A percentile compares a stretch with the other conserved stretches of the same genome.
Conservation (phyloP, 2,329 filamentous ascomycete species). For the Hymenoscyphus albidus region DNA sequence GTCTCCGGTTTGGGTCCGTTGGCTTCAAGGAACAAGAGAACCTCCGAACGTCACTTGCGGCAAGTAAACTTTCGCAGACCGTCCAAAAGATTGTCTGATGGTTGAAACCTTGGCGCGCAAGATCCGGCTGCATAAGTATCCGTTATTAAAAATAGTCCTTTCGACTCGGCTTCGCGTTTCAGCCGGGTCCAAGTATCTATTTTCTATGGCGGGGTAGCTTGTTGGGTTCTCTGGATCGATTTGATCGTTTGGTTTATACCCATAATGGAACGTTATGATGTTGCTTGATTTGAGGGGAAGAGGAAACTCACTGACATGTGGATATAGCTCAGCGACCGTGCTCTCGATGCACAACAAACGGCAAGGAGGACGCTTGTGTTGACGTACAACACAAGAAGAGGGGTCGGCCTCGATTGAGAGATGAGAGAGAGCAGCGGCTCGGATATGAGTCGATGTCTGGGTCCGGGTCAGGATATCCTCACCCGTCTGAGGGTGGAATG, state of each 20-base stretch:
- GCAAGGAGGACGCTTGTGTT: constrained; percentile 75
- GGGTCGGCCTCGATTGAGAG: constrained; percentile 71
- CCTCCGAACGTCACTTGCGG: constrained; percentile 5
- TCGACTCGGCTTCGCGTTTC: constrained; percentile 1
- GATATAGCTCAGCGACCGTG: constrained; percentile 68
- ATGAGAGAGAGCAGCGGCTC: constrained; percentile 57
- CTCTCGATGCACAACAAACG: constrained; percentile 70
- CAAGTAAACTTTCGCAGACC: constrained; percentile 2
- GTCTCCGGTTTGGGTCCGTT: neutral
- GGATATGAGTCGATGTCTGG: constrained; percentile 42
- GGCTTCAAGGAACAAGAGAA: neutral
- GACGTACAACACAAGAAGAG: constrained; percentile 86
- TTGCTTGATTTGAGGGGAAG: neutral
- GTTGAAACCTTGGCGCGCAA: constrained; percentile 7
- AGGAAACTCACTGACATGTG: constrained; percentile 18
- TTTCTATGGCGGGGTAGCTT: neutral
- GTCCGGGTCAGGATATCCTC: constrained; percentile 26
- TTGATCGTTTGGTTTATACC: neutral
- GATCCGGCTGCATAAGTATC: neutral
- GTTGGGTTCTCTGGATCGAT: neutral
- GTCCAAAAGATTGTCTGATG: neutral
- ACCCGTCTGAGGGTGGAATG: constrained; percentile 28
- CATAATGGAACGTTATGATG: neutral
- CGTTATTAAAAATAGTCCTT: constrained; percentile 3
- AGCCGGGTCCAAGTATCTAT: neutral